Evolutionary conservation across 768 basidiomycete species (phyloP).

Genomic region (Pholiota conissans): DNA sequence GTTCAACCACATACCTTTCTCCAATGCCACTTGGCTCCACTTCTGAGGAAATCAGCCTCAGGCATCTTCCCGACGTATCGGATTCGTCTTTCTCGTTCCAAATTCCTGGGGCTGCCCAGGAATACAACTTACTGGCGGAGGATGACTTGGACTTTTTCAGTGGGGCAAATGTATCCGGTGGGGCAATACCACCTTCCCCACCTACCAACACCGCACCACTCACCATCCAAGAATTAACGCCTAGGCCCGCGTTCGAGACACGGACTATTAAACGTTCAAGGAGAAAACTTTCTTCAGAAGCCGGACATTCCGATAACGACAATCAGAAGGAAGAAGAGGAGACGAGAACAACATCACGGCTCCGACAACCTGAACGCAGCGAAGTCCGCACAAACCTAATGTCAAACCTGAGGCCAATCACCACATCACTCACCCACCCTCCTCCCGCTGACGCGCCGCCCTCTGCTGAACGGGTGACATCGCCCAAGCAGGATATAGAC

Average conservation of each 20-base stretch:
- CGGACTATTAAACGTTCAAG: background rate
- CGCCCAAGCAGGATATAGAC: constrained; percentile 27
- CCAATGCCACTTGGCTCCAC: constrained; percentile 23
- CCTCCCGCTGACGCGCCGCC: constrained; percentile 22
- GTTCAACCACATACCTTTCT: constrained; percentile 9
- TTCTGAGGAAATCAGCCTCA: constrained; percentile 44
- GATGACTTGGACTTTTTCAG: constrained; percentile 50
- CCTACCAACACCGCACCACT: constrained; percentile 28
- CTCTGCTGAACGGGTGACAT: constrained; percentile 18
- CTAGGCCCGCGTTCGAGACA: constrained; percentile 27
- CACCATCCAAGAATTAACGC: constrained; percentile 42
- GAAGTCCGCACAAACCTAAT: constrained; percentile 10
- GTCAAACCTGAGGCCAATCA: constrained; percentile 19
- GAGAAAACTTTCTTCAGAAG: constrained; percentile 6
- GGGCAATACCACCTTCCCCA: constrained; percentile 28
- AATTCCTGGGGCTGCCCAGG: constrained; percentile 44
- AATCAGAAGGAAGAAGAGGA: constrained; percentile 11
- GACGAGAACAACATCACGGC: constrained; percentile 6
- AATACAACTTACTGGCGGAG: constrained; percentile 52
- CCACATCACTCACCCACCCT: constrained; percentile 12
- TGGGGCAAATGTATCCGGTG: constrained; percentile 37
- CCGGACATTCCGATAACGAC: background rate
- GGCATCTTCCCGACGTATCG: constrained; percentile 56
- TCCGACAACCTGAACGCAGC: constrained; percentile 12
- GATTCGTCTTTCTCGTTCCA: constrained; percentile 56